Evolutionary conservation across 495 filamentous ascomycete genomes (phyloP).

Genomic region (Neurospora africana): DNA sequence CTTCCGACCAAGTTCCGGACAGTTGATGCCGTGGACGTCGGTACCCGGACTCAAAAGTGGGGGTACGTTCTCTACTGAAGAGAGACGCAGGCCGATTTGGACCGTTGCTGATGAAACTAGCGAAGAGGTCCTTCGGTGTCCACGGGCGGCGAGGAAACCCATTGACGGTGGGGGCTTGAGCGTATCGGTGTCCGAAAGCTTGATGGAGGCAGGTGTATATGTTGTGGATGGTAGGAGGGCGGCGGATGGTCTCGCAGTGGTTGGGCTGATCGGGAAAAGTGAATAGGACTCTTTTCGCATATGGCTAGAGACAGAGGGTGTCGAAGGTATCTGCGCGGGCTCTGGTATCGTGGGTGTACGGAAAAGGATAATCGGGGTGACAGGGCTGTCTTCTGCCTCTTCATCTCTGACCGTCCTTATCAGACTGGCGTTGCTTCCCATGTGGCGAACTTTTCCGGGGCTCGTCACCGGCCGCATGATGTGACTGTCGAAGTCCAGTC

Average conservation of each 20-base stretch:
- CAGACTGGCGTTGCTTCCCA: constrained; percentile 25
- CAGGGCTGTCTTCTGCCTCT: constrained; percentile 7
- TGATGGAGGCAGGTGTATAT: constrained; percentile 23
- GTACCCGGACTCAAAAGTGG: constrained; percentile 14
- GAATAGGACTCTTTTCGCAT: constrained; percentile 32
- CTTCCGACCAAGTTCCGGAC: constrained; percentile 12
- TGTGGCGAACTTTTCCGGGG: constrained; percentile 16
- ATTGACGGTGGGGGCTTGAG: constrained; percentile 36
- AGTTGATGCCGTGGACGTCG: constrained; percentile 26
- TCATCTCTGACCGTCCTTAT: constrained; percentile 20
- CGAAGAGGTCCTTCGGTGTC: constrained; percentile 35
- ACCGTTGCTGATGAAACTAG: constrained; percentile 37
- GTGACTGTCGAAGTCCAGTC: constrained; percentile 22
- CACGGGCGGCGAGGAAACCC: constrained; percentile 16
- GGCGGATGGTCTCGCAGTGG: constrained; percentile 21
- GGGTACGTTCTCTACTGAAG: constrained; percentile 33
- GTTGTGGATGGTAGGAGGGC: constrained; percentile 31
- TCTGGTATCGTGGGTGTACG: constrained; percentile 20
- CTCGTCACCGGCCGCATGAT: constrained; percentile 21
- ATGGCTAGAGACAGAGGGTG: constrained; percentile 12
- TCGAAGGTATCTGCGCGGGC: constrained; percentile 15
- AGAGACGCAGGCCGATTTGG: constrained; percentile 38
- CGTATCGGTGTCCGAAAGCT: constrained; percentile 8
- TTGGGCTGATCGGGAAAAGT: constrained; percentile 25
- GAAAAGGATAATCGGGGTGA: constrained; percentile 19